Evolutionary conservation across 768 basidiomycete species (phyloP), one percentile per base, ranked within the genome.

Genomic region (Tulasnella sp.): DNA sequence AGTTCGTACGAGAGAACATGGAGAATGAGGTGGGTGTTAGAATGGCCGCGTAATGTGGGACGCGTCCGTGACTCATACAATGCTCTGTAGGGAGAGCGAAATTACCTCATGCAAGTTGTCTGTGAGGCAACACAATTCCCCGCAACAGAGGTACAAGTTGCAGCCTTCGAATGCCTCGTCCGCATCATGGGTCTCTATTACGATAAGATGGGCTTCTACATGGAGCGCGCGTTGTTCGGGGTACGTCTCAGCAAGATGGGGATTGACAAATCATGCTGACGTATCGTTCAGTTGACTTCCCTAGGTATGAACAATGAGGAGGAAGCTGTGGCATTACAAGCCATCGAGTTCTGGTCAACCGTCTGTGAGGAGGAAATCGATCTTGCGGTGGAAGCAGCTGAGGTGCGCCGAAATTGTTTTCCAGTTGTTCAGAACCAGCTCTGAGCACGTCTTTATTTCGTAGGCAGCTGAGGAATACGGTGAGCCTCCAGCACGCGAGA

Each of bases 41-140:
- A n/a, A n/a, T 53, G 55, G 45, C 31, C 50, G 1, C 21, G 22
- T 42, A 38, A 24, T 42, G 9, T 41, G 24, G 31, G n/a, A n/a
- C n/a, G n/a, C n/a, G n/a, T n/a, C n/a, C n/a, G n/a, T n/a, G n/a
- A n/a, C n/a, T n/a, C n/a, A n/a, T n/a, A n/a, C n/a, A n/a, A n/a
- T n/a, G n/a, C n/a, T 12, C 15, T 11, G 4, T 67, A 98, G 92
- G 96, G 96, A 65, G 96, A 99, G 72, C 83, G 96, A 49, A 99
- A 98, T 73, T 98, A 96, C 74, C 98, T 99, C 72, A 99, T 99
- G 96, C 96, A 99, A 75, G 92, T 98, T 44, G 89, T 98, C 17
- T 99, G 96, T 69, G 96, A 98, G 68, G 94, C 94, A 0, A 98
- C 96, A 0, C 96, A 98, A 70, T 92, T 84, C 65, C 61, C 78